Evolutionary conservation across 2,329 filamentous ascomycete genomes (phyloP).

Genomic region (Seiridium cupressi): DNA sequence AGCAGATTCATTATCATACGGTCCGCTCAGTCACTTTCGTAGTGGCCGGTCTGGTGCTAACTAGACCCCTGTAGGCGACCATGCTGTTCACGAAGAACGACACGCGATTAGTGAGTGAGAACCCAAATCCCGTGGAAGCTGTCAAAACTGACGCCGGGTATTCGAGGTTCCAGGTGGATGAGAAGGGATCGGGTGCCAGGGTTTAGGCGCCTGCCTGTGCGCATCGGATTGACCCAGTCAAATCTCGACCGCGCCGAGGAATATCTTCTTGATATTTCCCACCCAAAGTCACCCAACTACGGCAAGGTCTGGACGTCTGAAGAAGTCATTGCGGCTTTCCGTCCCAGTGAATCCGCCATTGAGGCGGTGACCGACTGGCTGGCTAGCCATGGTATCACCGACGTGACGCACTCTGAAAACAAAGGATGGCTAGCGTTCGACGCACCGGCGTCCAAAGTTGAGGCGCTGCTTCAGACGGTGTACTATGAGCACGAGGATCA

Average conservation of each 20-base stretch:
- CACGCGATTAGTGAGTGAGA: background rate
- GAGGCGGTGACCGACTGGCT: constrained; percentile 10
- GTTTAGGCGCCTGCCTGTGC: constrained; percentile 1
- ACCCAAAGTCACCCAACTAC: constrained; percentile 9
- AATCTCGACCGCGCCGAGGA: constrained; percentile 7
- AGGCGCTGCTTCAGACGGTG: constrained; percentile 25
- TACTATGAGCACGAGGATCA: constrained; percentile 28
- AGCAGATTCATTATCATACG: background rate
- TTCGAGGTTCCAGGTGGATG: constrained; percentile 3
- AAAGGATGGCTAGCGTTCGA: constrained; percentile 30
- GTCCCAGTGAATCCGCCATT: constrained; percentile 21
- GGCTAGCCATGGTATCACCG: constrained; percentile 5
- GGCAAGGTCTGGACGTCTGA: constrained; percentile 10
- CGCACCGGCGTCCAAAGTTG: constrained; percentile 23
- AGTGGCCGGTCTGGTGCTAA: background rate
- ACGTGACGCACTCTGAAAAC: constrained; percentile 11
- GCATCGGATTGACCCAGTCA: constrained; percentile 7
- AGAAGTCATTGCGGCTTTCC: constrained; percentile 10
- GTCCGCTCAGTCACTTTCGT: background rate
- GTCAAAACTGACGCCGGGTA: background rate
- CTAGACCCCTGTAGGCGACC: background rate
- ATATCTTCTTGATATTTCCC: constrained; percentile 9
- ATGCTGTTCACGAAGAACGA: constrained; percentile 3
- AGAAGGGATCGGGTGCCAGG: constrained; percentile 1
- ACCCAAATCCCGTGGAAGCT: too few species aligned